Evolutionary conservation across 768 basidiomycete species (phyloP), one percentile per base, ranked within the genome.

Genomic region (Trametes gibbosa): DNA sequence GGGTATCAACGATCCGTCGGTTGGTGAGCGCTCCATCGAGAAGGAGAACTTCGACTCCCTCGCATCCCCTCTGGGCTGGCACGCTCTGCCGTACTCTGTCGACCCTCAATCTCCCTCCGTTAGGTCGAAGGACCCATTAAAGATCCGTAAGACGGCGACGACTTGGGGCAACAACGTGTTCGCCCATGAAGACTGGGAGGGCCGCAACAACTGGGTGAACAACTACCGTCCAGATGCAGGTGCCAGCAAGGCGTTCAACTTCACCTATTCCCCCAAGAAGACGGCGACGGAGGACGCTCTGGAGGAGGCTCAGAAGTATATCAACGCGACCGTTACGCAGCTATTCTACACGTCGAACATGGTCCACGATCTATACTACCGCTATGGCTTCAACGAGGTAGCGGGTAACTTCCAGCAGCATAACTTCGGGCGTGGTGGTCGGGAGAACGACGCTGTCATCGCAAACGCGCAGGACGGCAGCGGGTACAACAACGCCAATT

Each of bases 381-480:
- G 89, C 74, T 83, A 64, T 45, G 96, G 96, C 19, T 99, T 99
- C 73, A 90, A 90, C 68, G 95, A 98, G 73, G 79, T 79, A 9
- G 76, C 90, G 1, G 95, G 95, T 14, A 98, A 99, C 81, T 99
- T 98, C 88, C 96, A 99, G 74, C 92, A 95, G 68, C 83, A 92
- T 81, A 98, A 98, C 84, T 96, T 95, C 66, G 95, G 86, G 0
- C 85, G 86, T 40, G 96, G 95, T 25, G 96, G 96, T 21, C 74
- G 74, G 53, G 94, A 93, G 68, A 84, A 84, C 62, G 95, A 99
- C 64, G 94, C 86, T 32, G 92, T 99, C 58, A 93, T 97, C 60
- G 85, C 90, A 53, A 96, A 96, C 67, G 96, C 96, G 1, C 94
- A 98, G 74, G 96, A 98, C 65, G 96, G 96, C 40, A 88, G 85